phyloP scores from a whole-genome alignment of 176 grass and related monocot genomes.

The Thinopyrum elongatum region DNA sequence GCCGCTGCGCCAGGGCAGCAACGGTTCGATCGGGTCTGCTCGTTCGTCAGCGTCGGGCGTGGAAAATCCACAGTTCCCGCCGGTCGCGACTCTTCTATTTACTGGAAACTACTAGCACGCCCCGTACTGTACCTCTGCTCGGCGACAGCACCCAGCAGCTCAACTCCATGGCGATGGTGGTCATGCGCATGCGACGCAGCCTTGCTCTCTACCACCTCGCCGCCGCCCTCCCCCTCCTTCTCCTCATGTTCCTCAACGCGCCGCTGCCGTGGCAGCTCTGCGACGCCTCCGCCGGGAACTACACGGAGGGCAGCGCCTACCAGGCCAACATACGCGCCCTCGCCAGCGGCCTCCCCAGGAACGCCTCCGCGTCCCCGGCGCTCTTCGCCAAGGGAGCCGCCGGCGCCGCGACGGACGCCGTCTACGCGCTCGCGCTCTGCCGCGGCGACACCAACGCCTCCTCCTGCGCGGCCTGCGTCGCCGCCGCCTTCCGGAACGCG shows the following conservation, averaged over 20 bases:
- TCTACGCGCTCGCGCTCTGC: constrained; percentile 40
- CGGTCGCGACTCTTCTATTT: neutral
- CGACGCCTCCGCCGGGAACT: neutral
- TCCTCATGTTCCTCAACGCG: neutral
- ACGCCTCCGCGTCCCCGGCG: neutral
- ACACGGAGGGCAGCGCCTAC: constrained; percentile 30
- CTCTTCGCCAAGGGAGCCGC: constrained; percentile 25
- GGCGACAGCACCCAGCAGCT: neutral
- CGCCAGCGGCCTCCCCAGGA: neutral
- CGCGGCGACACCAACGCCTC: constrained; percentile 37
- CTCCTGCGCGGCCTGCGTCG: neutral
- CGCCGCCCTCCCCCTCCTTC: neutral
- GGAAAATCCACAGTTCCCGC: neutral
- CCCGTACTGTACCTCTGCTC: neutral
- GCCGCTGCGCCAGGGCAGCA: neutral
- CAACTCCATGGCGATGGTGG: neutral
- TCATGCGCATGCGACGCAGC: neutral
- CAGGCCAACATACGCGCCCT: constrained; percentile 38
- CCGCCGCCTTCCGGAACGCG: constrained; percentile 11
- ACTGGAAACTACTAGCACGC: neutral
- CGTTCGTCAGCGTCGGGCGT: neutral
- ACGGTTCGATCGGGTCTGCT: neutral
- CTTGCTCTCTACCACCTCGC: neutral
- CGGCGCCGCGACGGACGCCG: constrained; percentile 21
- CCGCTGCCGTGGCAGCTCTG: constrained; percentile 28